Base-by-base conservation (phyloP, 1,139 yeast species). In the Suzukiozyma palmioleophila region DNA sequence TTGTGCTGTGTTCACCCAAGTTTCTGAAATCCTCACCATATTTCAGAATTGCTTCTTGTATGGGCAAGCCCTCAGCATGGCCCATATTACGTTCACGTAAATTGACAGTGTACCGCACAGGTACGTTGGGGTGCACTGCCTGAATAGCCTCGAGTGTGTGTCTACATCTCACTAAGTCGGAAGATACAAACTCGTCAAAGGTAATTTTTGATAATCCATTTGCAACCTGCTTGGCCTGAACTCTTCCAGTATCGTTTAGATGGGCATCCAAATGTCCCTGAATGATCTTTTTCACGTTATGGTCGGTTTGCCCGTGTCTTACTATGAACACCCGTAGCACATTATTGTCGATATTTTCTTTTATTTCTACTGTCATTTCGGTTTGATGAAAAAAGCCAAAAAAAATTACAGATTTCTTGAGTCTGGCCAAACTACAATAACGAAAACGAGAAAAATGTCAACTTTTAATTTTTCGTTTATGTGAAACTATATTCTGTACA, bases 71-170 rank as follows among this genome's bases (percentile, higher is more conserved):
- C 56, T 89, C 88, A 2, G 55, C 63, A 11, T 66, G 73, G 1
- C 96, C 97, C 95, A 89, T 86, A 41, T 66, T 60, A 36, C 96
- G 66, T 54, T 89, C 97, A 43, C 97, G 71, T 34, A 86, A 64
- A 24, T 70, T 70, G 2, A 57, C 32, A 1, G 76, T 68, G 32
- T 52, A 49, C 22, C 47, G 43, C 1, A 57, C 41, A 1, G 42
- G 42, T 14, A 49, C 41, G 2, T 46, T 42, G 0, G 39, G 39
- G 3, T 53, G 42, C 47, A 74, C 71, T 29, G 53, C 45, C 12
- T 53, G 52, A 18, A 62, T 44, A 34, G 47, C 49, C 2, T 57
- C 49, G n/a, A 73, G 50, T 0, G 89, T 82, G 48, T 76, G 73
- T 33, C 62, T 64, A 53, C 92, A 84, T 43, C 92, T 64, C 2